Evolutionary conservation across 768 basidiomycete species (phyloP).

Genomic region (Mycena rebaudengoi): DNA sequence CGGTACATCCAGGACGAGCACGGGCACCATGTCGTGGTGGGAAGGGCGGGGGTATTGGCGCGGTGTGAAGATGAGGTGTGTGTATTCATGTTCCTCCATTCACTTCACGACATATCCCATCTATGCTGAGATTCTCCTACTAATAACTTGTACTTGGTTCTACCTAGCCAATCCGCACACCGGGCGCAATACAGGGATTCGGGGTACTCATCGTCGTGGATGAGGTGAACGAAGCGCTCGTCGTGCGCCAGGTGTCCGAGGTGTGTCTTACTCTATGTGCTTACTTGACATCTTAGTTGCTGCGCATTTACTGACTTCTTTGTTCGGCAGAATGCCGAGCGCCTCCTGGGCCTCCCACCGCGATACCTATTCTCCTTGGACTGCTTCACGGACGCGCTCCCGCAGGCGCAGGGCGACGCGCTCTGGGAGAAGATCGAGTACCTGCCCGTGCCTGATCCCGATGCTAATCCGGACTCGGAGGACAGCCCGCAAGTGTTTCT

Average conservation of each 20-base stretch:
- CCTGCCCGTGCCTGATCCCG: constrained; percentile 58
- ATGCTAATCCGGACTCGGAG: constrained; percentile 53
- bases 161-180: constrained; percentile 82
- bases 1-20: constrained; percentile 68
- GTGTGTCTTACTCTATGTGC: too few relatives aligned
- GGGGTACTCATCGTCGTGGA: constrained; percentile 82
- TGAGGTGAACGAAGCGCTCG: constrained; percentile 63
- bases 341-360: constrained; percentile 79
- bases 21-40: constrained; percentile 75
- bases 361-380: constrained; percentile 73
- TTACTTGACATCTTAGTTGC: neutral
- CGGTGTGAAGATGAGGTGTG: constrained; percentile 81
- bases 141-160: too few relatives aligned
- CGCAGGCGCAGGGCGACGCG: constrained; percentile 67
- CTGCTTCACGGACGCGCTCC: constrained; percentile 77
- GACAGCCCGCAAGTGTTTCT: constrained; percentile 69
- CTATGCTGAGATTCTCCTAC: too few relatives aligned
- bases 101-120: too few relatives aligned
- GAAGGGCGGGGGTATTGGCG: constrained; percentile 69
- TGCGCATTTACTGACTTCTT: too few relatives aligned
- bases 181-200: constrained; percentile 84
- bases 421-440: constrained; percentile 82
- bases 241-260: constrained; percentile 84
- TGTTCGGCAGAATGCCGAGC: constrained; percentile 76
- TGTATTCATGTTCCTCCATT: neutral